A percentile compares a stretch with the other conserved stretches of the same genome.
Evolutionary conservation across 495 filamentous ascomycete species (phyloP).

Genomic region (Penicillium longicatenatum): DNA sequence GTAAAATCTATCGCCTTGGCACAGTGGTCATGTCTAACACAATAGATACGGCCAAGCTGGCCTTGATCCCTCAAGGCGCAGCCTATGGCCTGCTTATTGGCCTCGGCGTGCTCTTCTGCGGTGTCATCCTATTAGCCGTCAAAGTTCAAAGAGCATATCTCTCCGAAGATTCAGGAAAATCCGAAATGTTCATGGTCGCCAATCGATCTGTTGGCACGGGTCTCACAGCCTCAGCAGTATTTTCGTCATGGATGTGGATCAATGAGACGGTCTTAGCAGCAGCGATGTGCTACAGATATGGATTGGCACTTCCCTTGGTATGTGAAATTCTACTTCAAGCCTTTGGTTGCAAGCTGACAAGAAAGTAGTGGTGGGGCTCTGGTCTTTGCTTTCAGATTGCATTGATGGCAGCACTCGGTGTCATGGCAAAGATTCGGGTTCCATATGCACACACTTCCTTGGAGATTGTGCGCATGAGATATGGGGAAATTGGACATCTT

Average conservation of each 20-base stretch:
- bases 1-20: not conserved
- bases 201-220: slow-evolving; percentile 51
- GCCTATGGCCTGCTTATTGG: slow-evolving; percentile 49
- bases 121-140: slow-evolving; percentile 43
- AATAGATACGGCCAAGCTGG: slow-evolving; percentile 39
- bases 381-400: slow-evolving; percentile 44
- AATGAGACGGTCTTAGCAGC: slow-evolving; percentile 46
- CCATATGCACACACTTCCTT: slow-evolving; percentile 59
- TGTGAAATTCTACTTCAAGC: not conserved
- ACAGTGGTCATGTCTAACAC: slow-evolving; percentile 51
- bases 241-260: slow-evolving; percentile 54
- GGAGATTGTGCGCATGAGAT: slow-evolving; percentile 56
- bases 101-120: slow-evolving; percentile 44
- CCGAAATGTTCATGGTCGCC: slow-evolving; percentile 57
- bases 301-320: slow-evolving; percentile 40
- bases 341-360: not conserved
- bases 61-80: slow-evolving; percentile 41
- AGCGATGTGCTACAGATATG: slow-evolving; percentile 42
- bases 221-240: slow-evolving; percentile 51
- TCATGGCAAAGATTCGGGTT: slow-evolving; percentile 47
- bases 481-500: slow-evolving; percentile 52
- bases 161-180: slow-evolving; percentile 46
- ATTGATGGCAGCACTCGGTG: slow-evolving; percentile 41
- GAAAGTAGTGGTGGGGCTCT: slow-evolving; percentile 40
- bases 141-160: slow-evolving; percentile 45